A percentile compares a stretch with the other conserved stretches of the same genome.
These are phyloP conservation scores for Prunus mume DNA, from an alignment of 306 rosid genomes.

Conservation along the genomic window DNA sequence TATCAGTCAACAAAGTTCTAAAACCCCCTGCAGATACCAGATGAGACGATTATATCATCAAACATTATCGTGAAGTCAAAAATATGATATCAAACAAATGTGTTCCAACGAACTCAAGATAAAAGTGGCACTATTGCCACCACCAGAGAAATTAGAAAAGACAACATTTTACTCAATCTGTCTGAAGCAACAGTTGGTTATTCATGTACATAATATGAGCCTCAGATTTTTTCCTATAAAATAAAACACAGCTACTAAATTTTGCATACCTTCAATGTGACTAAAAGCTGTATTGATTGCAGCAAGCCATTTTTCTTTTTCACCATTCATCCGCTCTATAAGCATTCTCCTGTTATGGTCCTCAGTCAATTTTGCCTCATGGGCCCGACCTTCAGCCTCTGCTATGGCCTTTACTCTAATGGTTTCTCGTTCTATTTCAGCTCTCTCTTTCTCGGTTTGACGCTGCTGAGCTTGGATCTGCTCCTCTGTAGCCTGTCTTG, in stretches of 20 bases:
- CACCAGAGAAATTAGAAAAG: not conserved
- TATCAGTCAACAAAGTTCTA: slow-evolving; percentile 75
- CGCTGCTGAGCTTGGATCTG: slow-evolving; percentile 89
- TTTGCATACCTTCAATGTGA: slow-evolving; percentile 84
- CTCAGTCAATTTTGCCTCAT: slow-evolving; percentile 81
- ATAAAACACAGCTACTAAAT: not conserved
- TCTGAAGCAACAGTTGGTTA: not conserved
- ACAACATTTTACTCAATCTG: not conserved
- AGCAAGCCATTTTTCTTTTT: slow-evolving; percentile 97
- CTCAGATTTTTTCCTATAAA: not conserved
- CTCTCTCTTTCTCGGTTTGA: slow-evolving; percentile 84
- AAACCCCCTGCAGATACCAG: slow-evolving; percentile 74
- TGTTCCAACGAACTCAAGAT: slow-evolving; percentile 8
- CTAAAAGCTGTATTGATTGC: slow-evolving; percentile 89
- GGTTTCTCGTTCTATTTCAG: slow-evolving; percentile 90
- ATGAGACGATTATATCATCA: slow-evolving; percentile 14
- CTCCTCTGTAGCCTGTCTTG: slow-evolving; percentile 84
- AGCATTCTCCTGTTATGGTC: slow-evolving; percentile 93
- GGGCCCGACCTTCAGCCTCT: slow-evolving; percentile 91
- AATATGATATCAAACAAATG: not conserved
- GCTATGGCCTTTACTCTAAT: slow-evolving; percentile 90
- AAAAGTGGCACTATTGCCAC: not conserved
- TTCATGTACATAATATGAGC: not conserved
- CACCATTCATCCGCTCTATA: slow-evolving; percentile 76
- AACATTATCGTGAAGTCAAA: slow-evolving; percentile 11